Evolutionary conservation across 441 rosid genomes (phyloP).

Genomic region (Raphanus hybrid): DNA sequence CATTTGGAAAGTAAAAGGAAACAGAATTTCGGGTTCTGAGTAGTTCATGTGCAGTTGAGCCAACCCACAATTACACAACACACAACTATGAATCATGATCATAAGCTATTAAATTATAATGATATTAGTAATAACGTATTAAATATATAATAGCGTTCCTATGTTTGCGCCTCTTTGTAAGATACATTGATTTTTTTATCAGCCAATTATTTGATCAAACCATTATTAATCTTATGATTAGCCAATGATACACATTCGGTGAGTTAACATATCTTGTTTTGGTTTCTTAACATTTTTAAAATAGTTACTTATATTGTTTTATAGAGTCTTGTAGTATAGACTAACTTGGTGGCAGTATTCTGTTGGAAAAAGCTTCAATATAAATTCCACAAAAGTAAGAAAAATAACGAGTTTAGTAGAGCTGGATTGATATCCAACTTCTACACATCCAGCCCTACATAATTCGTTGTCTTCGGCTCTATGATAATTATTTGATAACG

Average conservation of each 20-base stretch:
- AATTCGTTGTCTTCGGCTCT: slow-evolving; percentile 35
- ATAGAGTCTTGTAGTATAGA: slow-evolving; percentile 3
- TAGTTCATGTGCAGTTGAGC: slow-evolving; percentile 51
- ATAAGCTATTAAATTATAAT: slow-evolving; percentile 1
- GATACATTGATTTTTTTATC: slow-evolving; percentile 18
- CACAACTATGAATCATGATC: slow-evolving; percentile 45
- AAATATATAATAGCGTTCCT: slow-evolving; percentile 11
- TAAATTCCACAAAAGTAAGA: not conserved
- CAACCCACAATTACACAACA: slow-evolving; percentile 46
- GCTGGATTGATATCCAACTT: slow-evolving; percentile 24
- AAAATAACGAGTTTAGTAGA: not conserved
- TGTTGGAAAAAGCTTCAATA: not conserved
- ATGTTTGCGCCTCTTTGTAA: slow-evolving; percentile 43
- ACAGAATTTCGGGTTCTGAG: slow-evolving; percentile 31
- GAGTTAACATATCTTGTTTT: slow-evolving; percentile 30
- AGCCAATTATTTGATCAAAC: slow-evolving; percentile 34
- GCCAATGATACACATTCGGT: slow-evolving; percentile 39
- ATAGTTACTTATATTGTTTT: slow-evolving; percentile 8
- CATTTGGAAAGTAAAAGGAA: too few relatives aligned
- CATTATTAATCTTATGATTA: slow-evolving; percentile 41
- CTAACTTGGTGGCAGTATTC: slow-evolving; percentile 22
- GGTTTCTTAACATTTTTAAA: slow-evolving; percentile 12
- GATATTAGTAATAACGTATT: slow-evolving; percentile 3
- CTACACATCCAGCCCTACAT: slow-evolving; percentile 26
- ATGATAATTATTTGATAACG: slow-evolving; percentile 37